Conservation (phyloP, 306 rosid genomes). For the Chamaecrista fasciculata region DNA sequence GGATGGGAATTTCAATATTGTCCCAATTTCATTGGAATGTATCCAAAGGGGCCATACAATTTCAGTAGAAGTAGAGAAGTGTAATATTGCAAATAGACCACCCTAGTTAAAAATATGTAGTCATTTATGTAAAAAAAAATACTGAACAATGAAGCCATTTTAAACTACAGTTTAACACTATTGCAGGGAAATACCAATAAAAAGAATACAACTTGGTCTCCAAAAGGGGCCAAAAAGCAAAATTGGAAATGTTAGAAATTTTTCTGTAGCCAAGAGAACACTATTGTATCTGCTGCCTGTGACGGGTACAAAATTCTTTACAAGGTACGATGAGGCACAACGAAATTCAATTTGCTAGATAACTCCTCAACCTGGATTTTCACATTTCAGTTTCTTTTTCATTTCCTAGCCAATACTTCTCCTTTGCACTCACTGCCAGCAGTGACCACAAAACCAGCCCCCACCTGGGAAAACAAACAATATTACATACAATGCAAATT, state of each 20-base stretch:
- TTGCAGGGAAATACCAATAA: conserved; percentile 15
- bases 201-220: not conserved
- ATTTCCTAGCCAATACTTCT: conserved; percentile 90
- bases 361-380: conserved; percentile 10
- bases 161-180: not conserved
- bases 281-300: conserved; percentile 25
- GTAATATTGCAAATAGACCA: no score
- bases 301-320: conserved; percentile 38
- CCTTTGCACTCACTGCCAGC: conserved; percentile 93
- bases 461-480: conserved; percentile 57
- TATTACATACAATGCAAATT: conserved; percentile 20
- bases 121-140: conserved; percentile 21
- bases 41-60: no score
- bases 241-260: conserved; percentile 20
- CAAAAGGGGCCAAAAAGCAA: not conserved
- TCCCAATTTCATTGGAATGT: no score
- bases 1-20: no score
- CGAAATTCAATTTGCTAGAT: not conserved
- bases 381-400: conserved; percentile 45
- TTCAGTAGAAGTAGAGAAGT: no score
- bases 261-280: conserved; percentile 31
- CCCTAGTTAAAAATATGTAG: conserved; percentile 10
- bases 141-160: conserved; percentile 35
- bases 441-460: conserved; percentile 84
- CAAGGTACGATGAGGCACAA: no score